A percentile compares a stretch with the other conserved stretches of the same genome.
phyloP scores from a whole-genome alignment of 2,329 filamentous ascomycete species.

The Amauroascus verrucosus region DNA sequence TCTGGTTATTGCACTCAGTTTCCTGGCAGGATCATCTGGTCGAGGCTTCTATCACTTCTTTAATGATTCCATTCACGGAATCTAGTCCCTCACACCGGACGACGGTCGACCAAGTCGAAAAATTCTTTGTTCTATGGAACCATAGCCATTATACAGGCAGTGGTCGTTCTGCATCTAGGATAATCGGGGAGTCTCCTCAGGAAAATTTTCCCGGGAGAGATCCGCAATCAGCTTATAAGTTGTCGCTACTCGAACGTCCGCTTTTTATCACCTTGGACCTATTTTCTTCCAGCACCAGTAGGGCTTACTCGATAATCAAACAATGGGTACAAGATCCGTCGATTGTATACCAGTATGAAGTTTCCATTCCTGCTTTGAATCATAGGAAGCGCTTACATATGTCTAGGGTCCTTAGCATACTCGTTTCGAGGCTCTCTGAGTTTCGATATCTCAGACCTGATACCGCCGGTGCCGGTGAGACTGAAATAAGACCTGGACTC shows the following conservation, averaged over 20 bases:
- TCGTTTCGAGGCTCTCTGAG: constrained; percentile 28
- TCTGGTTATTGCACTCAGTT: constrained; percentile 78
- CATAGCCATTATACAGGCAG: constrained; percentile 33
- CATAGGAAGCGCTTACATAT: constrained; percentile 7
- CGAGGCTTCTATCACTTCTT: constrained; percentile 62
- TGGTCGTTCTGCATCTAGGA: constrained; percentile 23
- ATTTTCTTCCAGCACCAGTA: constrained; percentile 60
- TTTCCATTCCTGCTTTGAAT: not conserved
- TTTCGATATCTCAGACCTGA: constrained; percentile 22
- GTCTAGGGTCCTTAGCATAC: constrained; percentile 29
- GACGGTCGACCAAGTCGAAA: constrained; percentile 29
- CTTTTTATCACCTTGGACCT: constrained; percentile 73
- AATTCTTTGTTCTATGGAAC: constrained; percentile 36
- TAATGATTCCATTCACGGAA: constrained; percentile 50
- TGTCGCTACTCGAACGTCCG: constrained; percentile 65
- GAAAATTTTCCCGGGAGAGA: constrained; percentile 14
- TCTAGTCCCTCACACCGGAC: constrained; percentile 23
- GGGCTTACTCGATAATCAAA: constrained; percentile 65
- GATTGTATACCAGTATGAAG: constrained; percentile 43
- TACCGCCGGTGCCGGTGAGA: constrained; percentile 18
- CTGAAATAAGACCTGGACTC: constrained; percentile 38
- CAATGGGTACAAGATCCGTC: constrained; percentile 62
- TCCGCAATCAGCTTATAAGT: constrained; percentile 27
- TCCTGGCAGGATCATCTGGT: constrained; percentile 59
- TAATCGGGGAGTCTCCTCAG: constrained; percentile 15